Conservation (phyloP, 2,329 filamentous ascomycete species). For the Lasiodiplodia sp. region DNA sequence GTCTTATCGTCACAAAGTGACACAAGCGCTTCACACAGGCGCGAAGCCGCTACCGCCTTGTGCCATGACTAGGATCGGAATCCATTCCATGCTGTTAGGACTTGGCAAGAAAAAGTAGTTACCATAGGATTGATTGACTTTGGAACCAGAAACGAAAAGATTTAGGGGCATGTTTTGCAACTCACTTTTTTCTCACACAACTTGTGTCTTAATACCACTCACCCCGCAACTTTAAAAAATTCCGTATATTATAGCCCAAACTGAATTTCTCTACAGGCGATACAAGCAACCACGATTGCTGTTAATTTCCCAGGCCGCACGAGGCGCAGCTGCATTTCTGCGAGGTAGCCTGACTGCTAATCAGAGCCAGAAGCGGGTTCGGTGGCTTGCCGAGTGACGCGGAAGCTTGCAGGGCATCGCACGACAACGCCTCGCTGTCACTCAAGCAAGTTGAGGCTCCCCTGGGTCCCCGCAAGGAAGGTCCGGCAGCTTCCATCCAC, state of each 20-base stretch:
- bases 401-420: not conserved
- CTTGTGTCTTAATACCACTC: not conserved
- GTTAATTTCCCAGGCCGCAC: not conserved
- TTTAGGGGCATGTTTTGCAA: no score
- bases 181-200: not conserved
- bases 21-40: not conserved
- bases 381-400: not conserved
- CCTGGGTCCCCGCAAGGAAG: not conserved
- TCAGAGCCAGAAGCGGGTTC: not conserved
- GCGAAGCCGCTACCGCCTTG: not conserved
- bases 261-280: not conserved
- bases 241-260: not conserved
- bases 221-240: not conserved
- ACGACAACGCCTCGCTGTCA: not conserved
- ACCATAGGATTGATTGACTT: no score
- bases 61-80: not conserved
- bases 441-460: not conserved
- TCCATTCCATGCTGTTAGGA: not conserved
- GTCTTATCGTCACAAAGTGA: not conserved
- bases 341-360: not conserved
- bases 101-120: not conserved
- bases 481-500: not conserved
- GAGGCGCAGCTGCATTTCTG: not conserved
- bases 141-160: no score
- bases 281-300: not conserved